Conservation (phyloP, 148 eudicot genomes). For the Pharnaceum exiguum region DNA sequence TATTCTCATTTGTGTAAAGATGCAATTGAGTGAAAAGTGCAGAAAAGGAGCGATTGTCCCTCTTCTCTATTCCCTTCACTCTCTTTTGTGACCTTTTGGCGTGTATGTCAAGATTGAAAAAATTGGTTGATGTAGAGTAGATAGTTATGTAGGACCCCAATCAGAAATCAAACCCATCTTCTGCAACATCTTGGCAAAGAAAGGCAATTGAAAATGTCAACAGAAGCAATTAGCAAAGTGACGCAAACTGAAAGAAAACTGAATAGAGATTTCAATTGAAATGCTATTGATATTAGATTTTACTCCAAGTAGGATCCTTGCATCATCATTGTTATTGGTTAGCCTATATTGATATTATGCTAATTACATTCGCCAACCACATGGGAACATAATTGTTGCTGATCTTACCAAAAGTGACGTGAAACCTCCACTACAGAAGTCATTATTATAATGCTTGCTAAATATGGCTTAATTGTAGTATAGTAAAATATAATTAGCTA, state of each 20-base stretch:
- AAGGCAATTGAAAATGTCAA: background rate
- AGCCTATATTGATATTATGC: background rate
- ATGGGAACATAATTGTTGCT: background rate
- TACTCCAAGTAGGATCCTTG: slow-evolving; percentile 15
- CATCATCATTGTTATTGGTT: slow-evolving; percentile 18
- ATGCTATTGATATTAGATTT: slow-evolving; percentile 6
- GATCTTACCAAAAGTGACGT: too few relatives aligned
- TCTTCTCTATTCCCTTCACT: background rate
- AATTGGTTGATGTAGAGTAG: slow-evolving; percentile 8
- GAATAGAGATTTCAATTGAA: too few relatives aligned
- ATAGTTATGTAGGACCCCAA: background rate
- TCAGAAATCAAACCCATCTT: background rate
- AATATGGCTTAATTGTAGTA: too few relatives aligned
- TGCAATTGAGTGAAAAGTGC: slow-evolving; percentile 25
- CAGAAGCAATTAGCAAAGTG: background rate
- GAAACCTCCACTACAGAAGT: too few relatives aligned
- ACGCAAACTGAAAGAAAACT: too few relatives aligned
- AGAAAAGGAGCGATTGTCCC: slow-evolving; percentile 10
- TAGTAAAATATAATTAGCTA: too few relatives aligned
- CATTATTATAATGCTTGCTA: too few relatives aligned
- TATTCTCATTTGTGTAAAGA: slow-evolving; percentile 14
- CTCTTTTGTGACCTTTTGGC: slow-evolving; percentile 13
- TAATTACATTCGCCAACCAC: slow-evolving; percentile 17
- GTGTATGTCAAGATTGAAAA: slow-evolving; percentile 23
- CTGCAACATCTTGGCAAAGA: background rate